Evolutionary conservation across 164 flowering plant genomes (phyloP).

Genomic region (Magnolia kwangsiensis): DNA sequence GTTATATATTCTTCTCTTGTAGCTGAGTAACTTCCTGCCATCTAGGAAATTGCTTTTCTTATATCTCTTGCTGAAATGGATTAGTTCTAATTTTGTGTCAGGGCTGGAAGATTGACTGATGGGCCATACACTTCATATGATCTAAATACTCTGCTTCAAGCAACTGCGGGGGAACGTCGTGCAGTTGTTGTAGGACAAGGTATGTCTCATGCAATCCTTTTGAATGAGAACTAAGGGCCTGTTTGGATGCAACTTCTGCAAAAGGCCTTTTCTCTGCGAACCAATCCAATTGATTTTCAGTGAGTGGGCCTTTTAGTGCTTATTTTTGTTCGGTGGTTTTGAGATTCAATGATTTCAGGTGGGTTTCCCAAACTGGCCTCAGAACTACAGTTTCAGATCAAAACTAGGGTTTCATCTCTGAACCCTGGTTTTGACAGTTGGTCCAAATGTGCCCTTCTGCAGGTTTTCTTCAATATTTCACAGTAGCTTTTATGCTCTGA

Average conservation of each 20-base stretch:
- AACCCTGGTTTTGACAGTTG: no score
- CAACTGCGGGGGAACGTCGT: constrained; percentile 91
- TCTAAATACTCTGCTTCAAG: constrained; percentile 87
- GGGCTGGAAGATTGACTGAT: constrained; percentile 96
- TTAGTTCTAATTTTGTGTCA: constrained; percentile 18
- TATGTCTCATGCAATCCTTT: constrained; percentile 16
- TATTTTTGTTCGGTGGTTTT: no score
- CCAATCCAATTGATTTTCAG: neutral
- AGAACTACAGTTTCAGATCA: no score
- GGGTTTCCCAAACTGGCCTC: no score
- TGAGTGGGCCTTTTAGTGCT: no score
- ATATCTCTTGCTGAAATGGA: neutral
- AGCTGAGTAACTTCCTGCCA: neutral
- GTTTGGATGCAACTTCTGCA: no score
- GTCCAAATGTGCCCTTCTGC: neutral
- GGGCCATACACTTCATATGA: constrained; percentile 99
- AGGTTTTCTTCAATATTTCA: neutral
- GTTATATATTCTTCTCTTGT: neutral
- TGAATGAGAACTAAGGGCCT: neutral
- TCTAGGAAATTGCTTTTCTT: neutral
- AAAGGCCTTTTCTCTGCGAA: neutral
- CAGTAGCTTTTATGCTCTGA: neutral
- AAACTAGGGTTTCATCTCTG: no score
- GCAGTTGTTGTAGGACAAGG: constrained; percentile 94
- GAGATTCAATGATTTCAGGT: no score